Base-by-base conservation (phyloP, 1,284 basidiomycete species). In the Earliella scabrosa region DNA sequence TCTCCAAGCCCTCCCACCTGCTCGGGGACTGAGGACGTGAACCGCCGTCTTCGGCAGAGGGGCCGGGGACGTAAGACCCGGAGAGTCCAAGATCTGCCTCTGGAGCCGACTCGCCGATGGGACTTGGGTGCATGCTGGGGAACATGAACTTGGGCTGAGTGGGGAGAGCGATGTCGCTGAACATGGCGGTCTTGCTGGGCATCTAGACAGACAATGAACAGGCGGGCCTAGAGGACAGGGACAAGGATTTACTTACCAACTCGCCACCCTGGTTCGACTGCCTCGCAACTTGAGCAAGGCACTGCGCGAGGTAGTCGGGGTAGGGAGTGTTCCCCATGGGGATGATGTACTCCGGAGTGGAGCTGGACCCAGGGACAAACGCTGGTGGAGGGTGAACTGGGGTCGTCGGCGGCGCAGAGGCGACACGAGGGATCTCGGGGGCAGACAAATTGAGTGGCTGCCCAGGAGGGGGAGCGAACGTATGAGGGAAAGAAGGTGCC, bases 121-220 rank as follows among this genome's bases (percentile, higher is more conserved):
- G 43, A 13, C 23, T 16, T 9, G 40, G 40, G 21, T 23, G 21
- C 4, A 16, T 24, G 31, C 26, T 23, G 7, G 49, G 39, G 49
- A 52, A 57, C 26, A 45, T 51, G 56, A 52, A 54, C 50, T 57
- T 57, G 29, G 52, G 27, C 39, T 52, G 48, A 5, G 53, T 11
- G 16, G 56, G 53, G 21, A 53, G 43, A 1, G 56, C 18, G 43
- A 54, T 56, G 26, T 63, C 49, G 13, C 52, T 55, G 49, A 63
- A 64, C 21, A 54, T 53, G 20, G 56, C 32, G 8, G 57, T 44
- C 47, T 43, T 58, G n/a, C n/a, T n/a, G 3, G 63, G 54, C 6
- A 59, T 61, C 60, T 64, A 40, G 16, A 14, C 2, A 21, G 9
- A 41, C 23, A 2, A 36, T 7, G 13, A 40, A 6, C 16, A 31